Base-by-base conservation (phyloP, 352 stramenopile genomes). In the Phytopythium vexans region DNA sequence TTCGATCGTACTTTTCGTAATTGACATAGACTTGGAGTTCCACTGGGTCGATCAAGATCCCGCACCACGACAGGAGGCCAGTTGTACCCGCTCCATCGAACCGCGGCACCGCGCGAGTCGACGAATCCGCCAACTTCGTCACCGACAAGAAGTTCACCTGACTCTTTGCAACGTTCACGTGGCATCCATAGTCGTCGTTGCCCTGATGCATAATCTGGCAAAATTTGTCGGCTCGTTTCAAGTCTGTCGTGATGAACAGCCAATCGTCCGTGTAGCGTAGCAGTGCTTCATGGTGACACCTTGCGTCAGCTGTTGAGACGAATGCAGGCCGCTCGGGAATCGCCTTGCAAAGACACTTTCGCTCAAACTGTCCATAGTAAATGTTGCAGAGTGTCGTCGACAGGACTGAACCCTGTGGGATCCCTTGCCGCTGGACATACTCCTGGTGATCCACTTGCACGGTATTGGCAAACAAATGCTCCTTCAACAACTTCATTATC, bases 231-330 rank as follows among this genome's bases (percentile, higher is more conserved):
- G 81, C 83, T 4, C 77, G 66, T 10, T 66, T 64, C 27, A 77
- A 7, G 52, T 86, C 69, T 5, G 74, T 77, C 31, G 73, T 87
- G 27, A 89, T 54, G 52, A 83, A 88, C 32, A 91, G 62, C 53
- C 89, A 94, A 36, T 94, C 83, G 42, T 94, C 83, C 0, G 77
- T 91, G 58, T 89, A 92, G 8, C 83, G 72, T 44, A 94, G 68
- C 15, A 92, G 38, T 32, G 74, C 50, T 56, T 93, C 78, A 43
- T 90, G 77, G 6, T 74, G 61, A 33, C 74, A 88, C 14, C 49
- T 53, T 12, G 44, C 12, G 2, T 32, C 46, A 9, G 27, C 14
- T 37, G 47, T 6, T 6, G 8, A 15, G 9, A 7, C 10, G 12
- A 41, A 4, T 1, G 8, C 12, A 8, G n/a, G n/a, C 6, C 55